Evolutionary conservation across 331 rosid genomes (phyloP), one percentile per base, ranked within the genome.

Genomic region (Rhamnella rubrinervis): DNA sequence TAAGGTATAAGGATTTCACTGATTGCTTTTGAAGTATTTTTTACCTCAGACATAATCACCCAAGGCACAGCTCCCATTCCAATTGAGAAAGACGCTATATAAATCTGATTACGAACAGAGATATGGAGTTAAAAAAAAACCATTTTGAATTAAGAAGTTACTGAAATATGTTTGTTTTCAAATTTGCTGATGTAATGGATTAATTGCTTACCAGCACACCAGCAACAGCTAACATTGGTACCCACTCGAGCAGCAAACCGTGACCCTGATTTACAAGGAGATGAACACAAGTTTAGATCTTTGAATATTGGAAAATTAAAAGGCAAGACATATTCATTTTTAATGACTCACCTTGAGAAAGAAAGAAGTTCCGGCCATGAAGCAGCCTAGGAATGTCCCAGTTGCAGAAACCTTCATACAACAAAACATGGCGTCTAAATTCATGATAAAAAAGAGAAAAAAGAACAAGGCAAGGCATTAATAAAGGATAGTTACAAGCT

Each of bases 41-140:
- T 74, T 87, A 89, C 98, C 98, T 92, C 98, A 26, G 98, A 89
- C 96, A 92, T 92, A 55, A 89, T 83, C 72, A 89, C 85, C 98
- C 98, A 89, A 47, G 98, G 96, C 66, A 92, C 91, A 9, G 95
- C 70, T 66, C 95, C 98, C 77, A 89, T 59, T 66, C 96, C 97
- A 49, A 85, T 76, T 25, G 97, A 81, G 86, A 75, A 92, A 50
- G 73, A 77, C 55, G 96, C 86, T 59, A 92, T 75, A 50, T 82
- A 92, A 21, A 85, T 76, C 97, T 92, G 92, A 71, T 70, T 63
- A 31, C 72, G 58, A 67, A 67, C 55, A 46, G 56, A 44, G 23
- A 26, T 55, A 55, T 44, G 52, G 5, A 63, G 49, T 20, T 51
- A 59, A 39, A 40, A 20, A 17, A 47, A 57, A 11, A 7, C 17